These are phyloP conservation scores for Diaporthe humulicola DNA, from an alignment of 2,329 filamentous ascomycete genomes.

Conservation along the genomic window DNA sequence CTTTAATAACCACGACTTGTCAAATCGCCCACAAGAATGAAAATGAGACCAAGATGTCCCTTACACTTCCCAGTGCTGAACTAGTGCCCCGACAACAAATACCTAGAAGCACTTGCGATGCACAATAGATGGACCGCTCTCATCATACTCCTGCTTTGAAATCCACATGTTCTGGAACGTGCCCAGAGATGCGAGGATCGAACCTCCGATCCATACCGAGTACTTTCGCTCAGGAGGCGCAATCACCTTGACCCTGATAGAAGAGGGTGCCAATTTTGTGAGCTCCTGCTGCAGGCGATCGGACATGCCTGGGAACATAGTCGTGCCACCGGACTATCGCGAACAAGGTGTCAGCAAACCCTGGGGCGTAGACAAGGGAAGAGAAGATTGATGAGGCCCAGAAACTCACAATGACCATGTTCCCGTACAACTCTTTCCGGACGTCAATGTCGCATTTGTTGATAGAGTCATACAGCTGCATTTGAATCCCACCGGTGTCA, in stretches of 20 bases:
- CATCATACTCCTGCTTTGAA: constrained; percentile 99
- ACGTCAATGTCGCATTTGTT: constrained; percentile 99
- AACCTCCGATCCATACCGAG: constrained; percentile 99
- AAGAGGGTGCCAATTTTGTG: constrained; percentile 97
- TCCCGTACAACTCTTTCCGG: constrained; percentile 99
- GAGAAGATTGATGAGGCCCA: neutral
- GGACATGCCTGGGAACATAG: constrained; percentile 99
- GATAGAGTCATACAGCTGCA: constrained; percentile 99
- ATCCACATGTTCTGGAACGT: constrained; percentile 99
- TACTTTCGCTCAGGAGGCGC: constrained; percentile 99
- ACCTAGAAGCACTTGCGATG: constrained; percentile 99
- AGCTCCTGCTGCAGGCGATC: constrained; percentile 99
- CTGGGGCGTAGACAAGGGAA: constrained; percentile 47
- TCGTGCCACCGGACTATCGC: constrained; percentile 97
- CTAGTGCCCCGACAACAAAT: no score
- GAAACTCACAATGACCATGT: constrained; percentile 97
- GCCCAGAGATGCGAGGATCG: constrained; percentile 98
- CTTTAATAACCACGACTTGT: no score
- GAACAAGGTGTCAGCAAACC: neutral
- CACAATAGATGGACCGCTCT: constrained; percentile 98
- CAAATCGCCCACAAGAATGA: neutral
- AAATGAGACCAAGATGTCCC: neutral
- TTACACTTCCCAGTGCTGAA: neutral
- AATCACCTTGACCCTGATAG: constrained; percentile 99
- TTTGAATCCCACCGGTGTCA: constrained; percentile 98